phyloP scores from a whole-genome alignment of 441 rosid species.

The Kokia cookei region DNA sequence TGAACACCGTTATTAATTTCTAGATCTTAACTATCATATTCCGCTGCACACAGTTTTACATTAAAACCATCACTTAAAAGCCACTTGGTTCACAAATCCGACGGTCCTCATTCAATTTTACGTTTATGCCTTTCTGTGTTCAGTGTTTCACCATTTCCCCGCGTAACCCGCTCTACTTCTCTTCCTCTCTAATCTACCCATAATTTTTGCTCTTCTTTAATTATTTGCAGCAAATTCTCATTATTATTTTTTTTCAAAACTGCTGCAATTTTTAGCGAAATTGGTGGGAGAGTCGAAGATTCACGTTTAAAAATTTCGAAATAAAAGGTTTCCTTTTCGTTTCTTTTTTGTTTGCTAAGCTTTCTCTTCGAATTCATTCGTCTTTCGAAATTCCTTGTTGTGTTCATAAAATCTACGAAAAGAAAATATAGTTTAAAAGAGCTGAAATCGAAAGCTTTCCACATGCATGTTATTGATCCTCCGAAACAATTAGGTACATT shows the following conservation, averaged over 20 bases:
- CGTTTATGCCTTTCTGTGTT: not conserved
- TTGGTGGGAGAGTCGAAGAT: not conserved
- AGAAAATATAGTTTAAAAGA: not conserved
- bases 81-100: not conserved
- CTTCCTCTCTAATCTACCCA: not conserved
- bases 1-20: not conserved
- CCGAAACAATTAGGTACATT: not conserved
- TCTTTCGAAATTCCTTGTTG: not conserved
- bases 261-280: not conserved
- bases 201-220: not conserved
- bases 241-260: not conserved
- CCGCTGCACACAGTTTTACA: not conserved
- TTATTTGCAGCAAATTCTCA: not conserved
- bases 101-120: not conserved
- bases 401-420: not conserved
- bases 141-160: not conserved
- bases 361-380: not conserved
- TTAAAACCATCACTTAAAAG: not conserved
- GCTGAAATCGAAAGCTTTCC: not conserved
- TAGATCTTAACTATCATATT: not conserved
- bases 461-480: not conserved
- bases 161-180: not conserved
- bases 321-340: not conserved
- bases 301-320: not conserved
- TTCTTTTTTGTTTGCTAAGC: not conserved